A percentile compares a stretch with the other conserved stretches of the same genome.
These are phyloP conservation scores for Lactifluus piperatus DNA, from an alignment of 768 basidiomycete species.

Conservation along the genomic window DNA sequence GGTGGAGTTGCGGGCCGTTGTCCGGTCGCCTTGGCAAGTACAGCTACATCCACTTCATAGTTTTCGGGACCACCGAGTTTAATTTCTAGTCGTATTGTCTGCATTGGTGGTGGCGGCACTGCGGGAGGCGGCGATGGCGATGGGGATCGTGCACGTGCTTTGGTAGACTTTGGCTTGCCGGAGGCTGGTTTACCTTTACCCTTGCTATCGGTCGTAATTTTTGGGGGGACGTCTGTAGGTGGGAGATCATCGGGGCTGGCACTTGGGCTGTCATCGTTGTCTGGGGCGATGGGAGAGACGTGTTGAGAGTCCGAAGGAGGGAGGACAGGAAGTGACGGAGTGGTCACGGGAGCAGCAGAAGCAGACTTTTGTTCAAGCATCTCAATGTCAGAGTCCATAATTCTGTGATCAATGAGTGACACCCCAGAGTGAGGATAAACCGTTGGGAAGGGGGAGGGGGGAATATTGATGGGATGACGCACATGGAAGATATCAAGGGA, in stretches of 20 bases:
- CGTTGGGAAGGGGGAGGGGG: background rate
- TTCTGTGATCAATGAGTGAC: background rate
- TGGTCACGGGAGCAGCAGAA: slow-evolving; percentile 3
- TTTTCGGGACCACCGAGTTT: slow-evolving; percentile 61
- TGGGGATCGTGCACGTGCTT: slow-evolving; percentile 37
- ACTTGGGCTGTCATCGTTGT: slow-evolving; percentile 6
- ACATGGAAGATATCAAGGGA: background rate
- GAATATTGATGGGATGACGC: background rate
- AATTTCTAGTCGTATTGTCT: slow-evolving; percentile 64
- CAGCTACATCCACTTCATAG: slow-evolving; percentile 62
- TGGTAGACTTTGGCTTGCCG: slow-evolving; percentile 45
- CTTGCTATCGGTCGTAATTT: slow-evolving; percentile 20
- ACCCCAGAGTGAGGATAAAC: no score
- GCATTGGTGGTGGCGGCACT: slow-evolving; percentile 37
- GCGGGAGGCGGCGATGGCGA: slow-evolving; percentile 50
- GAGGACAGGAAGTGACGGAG: background rate
- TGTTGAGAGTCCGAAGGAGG: slow-evolving; percentile 12
- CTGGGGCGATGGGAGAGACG: slow-evolving; percentile 1
- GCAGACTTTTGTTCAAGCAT: slow-evolving; percentile 10
- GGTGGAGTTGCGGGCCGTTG: slow-evolving; percentile 54
- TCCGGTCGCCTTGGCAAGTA: slow-evolving; percentile 51
- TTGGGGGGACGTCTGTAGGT: slow-evolving; percentile 9
- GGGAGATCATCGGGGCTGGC: slow-evolving; percentile 22
- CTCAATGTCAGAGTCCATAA: slow-evolving; percentile 13
- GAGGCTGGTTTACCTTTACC: slow-evolving; percentile 18